Conservation (phyloP, 2,329 filamentous ascomycete species). For the Fusarium torreyae region DNA sequence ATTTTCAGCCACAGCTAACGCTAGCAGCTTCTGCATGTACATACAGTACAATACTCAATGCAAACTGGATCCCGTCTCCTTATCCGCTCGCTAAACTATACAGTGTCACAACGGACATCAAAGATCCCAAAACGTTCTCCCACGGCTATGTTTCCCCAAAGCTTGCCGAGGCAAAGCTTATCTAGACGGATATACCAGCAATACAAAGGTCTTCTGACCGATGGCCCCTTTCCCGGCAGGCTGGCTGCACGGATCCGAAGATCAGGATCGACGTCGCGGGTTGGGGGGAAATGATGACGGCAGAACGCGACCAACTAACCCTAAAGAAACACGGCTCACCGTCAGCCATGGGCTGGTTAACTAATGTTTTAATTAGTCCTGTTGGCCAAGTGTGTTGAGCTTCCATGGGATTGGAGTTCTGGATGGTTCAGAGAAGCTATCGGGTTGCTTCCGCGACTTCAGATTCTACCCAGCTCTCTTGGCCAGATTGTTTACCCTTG, state of each 20-base stretch:
- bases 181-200: conserved; percentile 24
- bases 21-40: conserved; percentile 5
- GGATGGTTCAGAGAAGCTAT: conserved; percentile 33
- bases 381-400: conserved; percentile 4
- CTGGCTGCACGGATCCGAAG: conserved; percentile 48
- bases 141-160: conserved; percentile 8
- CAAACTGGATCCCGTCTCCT: neutral
- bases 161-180: conserved; percentile 26
- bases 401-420: conserved; percentile 26
- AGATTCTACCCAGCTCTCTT: conserved; percentile 20
- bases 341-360: conserved; percentile 22
- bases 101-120: neutral
- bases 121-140: conserved; percentile 13
- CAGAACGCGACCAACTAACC: conserved; percentile 30
- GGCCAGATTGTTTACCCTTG: conserved; percentile 25
- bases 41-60: conserved; percentile 9
- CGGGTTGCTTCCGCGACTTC: conserved; percentile 38
- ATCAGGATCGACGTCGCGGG: conserved; percentile 49
- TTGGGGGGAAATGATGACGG: conserved; percentile 45
- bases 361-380: conserved; percentile 21
- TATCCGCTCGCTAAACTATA: neutral
- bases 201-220: conserved; percentile 39
- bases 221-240: conserved; percentile 43
- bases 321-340: conserved; percentile 39
- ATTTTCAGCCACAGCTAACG: conserved; percentile 22